Conservation (phyloP, 495 filamentous ascomycete genomes). For the Trichocladium antarcticum region DNA sequence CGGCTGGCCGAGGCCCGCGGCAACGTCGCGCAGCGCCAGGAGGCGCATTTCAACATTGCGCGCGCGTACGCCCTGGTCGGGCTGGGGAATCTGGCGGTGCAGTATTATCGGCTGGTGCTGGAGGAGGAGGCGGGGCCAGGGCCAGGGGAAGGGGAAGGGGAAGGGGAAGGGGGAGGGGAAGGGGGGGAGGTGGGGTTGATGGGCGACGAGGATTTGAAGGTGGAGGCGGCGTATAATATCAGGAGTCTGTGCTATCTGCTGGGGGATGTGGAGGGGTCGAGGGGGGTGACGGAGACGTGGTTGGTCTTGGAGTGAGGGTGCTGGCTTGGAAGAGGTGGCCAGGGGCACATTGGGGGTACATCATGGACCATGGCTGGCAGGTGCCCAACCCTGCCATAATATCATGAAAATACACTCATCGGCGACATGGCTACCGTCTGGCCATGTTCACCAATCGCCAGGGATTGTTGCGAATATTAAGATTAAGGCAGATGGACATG, state of each 20-base stretch:
- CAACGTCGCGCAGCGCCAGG: slow-evolving; percentile 48
- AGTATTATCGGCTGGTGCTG: slow-evolving; percentile 51
- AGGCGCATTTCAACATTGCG: slow-evolving; percentile 84
- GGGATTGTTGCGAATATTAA: no score
- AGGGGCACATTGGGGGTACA: no score
- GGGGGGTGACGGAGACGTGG: slow-evolving; percentile 19
- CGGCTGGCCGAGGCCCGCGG: slow-evolving; percentile 26
- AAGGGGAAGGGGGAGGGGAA: neutral
- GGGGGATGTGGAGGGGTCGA: slow-evolving; percentile 25
- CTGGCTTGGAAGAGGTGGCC: no score
- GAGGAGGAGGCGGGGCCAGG: slow-evolving; percentile 15
- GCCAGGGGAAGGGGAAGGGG: no score
- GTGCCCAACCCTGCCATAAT: no score
- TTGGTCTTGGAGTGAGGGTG: slow-evolving; percentile 21
- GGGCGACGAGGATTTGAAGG: slow-evolving; percentile 49
- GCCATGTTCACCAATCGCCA: no score
- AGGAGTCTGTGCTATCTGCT: slow-evolving; percentile 37
- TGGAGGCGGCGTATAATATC: slow-evolving; percentile 68
- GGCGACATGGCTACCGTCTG: no score
- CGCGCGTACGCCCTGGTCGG: slow-evolving; percentile 73
- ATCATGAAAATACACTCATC: no score
- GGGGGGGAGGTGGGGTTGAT: slow-evolving; percentile 1
- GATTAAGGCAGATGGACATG: no score
- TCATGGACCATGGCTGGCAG: no score
- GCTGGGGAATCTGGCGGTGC: slow-evolving; percentile 61